Percentiles rank a stretch among this genome's conserved stretches.
Conservation (phyloP, 805 yeast genomes). For the Brettanomyces sp. region DNA sequence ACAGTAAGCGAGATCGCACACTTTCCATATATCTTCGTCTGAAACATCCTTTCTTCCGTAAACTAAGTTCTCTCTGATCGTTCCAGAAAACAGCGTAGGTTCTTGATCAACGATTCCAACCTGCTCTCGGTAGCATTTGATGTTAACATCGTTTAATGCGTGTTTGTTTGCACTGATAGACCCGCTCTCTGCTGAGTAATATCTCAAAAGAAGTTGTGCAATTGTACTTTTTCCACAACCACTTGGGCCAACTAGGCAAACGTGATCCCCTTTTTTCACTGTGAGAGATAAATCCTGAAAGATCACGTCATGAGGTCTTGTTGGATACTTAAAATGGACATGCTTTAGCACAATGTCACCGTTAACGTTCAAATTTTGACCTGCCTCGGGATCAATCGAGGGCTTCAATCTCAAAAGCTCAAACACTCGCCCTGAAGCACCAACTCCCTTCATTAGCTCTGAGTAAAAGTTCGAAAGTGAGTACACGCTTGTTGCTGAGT, state of each 20-base stretch:
- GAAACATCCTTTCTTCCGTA: constrained; percentile 64
- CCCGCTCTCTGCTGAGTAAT: constrained; percentile 73
- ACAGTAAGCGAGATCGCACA: constrained; percentile 67
- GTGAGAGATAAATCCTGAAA: constrained; percentile 52
- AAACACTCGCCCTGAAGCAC: constrained; percentile 87
- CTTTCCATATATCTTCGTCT: constrained; percentile 49
- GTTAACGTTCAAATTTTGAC: constrained; percentile 36
- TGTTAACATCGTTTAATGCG: constrained; percentile 52
- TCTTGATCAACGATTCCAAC: constrained; percentile 93
- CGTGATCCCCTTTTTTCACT: constrained; percentile 73
- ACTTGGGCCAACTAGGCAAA: constrained; percentile 92
- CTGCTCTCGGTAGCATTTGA: constrained; percentile 62
- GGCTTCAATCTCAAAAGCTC: constrained; percentile 79
- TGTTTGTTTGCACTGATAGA: constrained; percentile 54
- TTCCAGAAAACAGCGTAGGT: constrained; percentile 80
- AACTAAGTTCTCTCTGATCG: constrained; percentile 71
- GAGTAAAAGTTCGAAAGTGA: constrained; percentile 87
- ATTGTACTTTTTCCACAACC: constrained; percentile 95
- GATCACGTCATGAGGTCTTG: constrained; percentile 63
- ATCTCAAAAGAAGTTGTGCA: constrained; percentile 67
- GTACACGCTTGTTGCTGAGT: constrained; percentile 86
- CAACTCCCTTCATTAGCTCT: constrained; percentile 94
- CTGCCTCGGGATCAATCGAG: constrained; percentile 55
- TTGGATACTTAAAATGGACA: constrained; percentile 72
- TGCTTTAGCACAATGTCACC: constrained; percentile 56